Conservation (phyloP, 805 yeast species). For the Metschnikowia kunwiensis region DNA sequence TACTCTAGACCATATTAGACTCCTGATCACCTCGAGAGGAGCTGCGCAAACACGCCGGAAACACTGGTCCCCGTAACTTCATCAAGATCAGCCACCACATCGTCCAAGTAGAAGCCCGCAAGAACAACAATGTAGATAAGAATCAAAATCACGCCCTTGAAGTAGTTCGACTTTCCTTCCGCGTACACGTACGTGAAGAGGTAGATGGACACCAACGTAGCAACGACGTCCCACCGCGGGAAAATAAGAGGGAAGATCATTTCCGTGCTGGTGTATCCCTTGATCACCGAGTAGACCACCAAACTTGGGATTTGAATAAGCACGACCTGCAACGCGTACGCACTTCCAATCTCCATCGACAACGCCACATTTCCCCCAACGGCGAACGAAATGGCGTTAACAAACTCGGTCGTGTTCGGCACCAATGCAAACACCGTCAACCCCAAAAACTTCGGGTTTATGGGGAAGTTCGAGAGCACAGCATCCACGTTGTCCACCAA, state of each 20-base stretch:
- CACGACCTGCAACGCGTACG: conserved; percentile 94
- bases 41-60: conserved; percentile 4
- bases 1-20: too few species aligned
- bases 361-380: conserved; percentile 93
- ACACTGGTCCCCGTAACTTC: background rate
- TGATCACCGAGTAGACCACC: conserved; percentile 64
- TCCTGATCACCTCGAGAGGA: conserved; percentile 1
- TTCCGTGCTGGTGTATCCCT: conserved; percentile 40
- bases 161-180: conserved; percentile 94
- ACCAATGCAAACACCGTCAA: conserved; percentile 92
- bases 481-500: conserved; percentile 90
- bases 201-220: conserved; percentile 79
- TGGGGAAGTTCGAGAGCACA: conserved; percentile 73
- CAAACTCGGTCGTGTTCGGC: conserved; percentile 94
- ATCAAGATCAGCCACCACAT: conserved; percentile 30
- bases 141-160: conserved; percentile 87
- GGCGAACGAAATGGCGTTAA: conserved; percentile 96
- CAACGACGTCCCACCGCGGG: conserved; percentile 94
- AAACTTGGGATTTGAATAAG: conserved; percentile 89
- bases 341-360: conserved; percentile 97
- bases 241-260: conserved; percentile 76
- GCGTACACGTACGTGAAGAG: conserved; percentile 91
- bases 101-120: conserved; percentile 74
- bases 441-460: conserved; percentile 88
- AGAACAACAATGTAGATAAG: conserved; percentile 72